Percentiles rank a stretch among this genome's conserved stretches.
Conservation (phyloP, 805 yeast genomes). For the Candida maesae region DNA sequence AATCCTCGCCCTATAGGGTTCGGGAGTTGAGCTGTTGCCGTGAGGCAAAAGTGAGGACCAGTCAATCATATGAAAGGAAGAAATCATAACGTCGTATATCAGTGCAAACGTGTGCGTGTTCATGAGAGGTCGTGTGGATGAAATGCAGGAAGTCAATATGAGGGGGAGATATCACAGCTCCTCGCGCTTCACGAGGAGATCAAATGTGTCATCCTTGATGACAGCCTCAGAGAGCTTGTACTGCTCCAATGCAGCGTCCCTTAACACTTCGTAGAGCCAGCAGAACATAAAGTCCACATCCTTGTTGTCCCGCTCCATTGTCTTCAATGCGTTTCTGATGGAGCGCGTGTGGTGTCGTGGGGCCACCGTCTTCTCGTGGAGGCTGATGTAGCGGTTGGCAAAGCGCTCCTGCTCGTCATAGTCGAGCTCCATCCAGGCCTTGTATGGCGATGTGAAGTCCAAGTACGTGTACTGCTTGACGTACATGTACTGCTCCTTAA, state of each 20-base stretch:
- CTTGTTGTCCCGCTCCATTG: conserved; percentile 16
- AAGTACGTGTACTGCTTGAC: conserved; percentile 9
- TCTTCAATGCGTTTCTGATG: conserved; percentile 10
- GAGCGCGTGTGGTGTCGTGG: conserved; percentile 12
- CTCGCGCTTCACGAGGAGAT: conserved; percentile 12
- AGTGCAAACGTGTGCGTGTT: too few species aligned
- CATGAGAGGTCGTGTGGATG: conserved; percentile 2
- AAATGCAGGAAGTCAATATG: neutral
- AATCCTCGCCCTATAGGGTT: conserved; percentile 12
- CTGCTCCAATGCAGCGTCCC: conserved; percentile 12
- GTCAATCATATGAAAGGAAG: too few species aligned
- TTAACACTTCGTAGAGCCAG: conserved; percentile 16
- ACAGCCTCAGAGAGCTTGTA: conserved; percentile 6
- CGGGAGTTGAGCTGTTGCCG: conserved; percentile 13
- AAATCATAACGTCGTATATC: too few species aligned
- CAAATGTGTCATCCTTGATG: conserved; percentile 13
- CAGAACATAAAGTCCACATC: conserved; percentile 17
- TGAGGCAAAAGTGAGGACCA: too few species aligned
- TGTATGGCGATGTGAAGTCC: conserved; percentile 15
- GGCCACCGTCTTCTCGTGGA: conserved; percentile 12
- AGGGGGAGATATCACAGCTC: neutral
- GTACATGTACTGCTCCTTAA: conserved; percentile 12
- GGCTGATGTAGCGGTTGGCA: conserved; percentile 3
- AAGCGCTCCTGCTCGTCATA: conserved; percentile 9
- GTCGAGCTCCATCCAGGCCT: conserved; percentile 17